These are phyloP conservation scores for Solanum chmielewskii DNA, from an alignment of 257 asterid genomes.

Conservation along the genomic window DNA sequence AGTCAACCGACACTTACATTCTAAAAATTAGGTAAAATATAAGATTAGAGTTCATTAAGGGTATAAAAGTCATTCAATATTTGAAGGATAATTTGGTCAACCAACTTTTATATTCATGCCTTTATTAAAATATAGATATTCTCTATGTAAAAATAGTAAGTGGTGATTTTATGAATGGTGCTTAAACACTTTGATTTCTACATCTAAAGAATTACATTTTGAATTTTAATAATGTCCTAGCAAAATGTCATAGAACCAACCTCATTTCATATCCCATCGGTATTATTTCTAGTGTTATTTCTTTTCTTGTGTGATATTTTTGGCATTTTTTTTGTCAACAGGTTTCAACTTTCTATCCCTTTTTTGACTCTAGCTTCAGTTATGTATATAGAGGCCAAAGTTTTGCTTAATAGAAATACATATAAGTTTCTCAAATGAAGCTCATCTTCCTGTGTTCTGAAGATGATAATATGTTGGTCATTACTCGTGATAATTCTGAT, in stretches of 20 bases:
- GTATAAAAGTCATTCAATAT: background rate
- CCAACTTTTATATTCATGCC: background rate
- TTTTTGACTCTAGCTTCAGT: background rate
- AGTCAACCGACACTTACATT: background rate
- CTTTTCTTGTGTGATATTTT: background rate
- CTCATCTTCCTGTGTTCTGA: background rate
- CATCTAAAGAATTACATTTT: background rate
- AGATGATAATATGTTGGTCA: background rate
- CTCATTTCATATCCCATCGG: background rate
- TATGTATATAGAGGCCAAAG: background rate
- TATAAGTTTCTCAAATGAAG: background rate
- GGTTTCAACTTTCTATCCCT: background rate
- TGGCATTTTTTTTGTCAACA: background rate
- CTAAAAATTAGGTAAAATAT: background rate
- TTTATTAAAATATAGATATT: background rate
- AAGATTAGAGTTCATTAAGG: background rate
- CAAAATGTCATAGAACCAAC: background rate
- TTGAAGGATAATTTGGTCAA: background rate
- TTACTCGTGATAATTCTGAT: background rate
- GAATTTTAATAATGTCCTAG: background rate
- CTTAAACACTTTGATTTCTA: background rate
- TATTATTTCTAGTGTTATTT: background rate
- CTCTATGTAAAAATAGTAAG: background rate
- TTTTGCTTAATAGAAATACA: background rate
- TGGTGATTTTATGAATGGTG: background rate